Base-by-base conservation (phyloP, 345 rosid genomes). In the Lepidium sativum region DNA sequence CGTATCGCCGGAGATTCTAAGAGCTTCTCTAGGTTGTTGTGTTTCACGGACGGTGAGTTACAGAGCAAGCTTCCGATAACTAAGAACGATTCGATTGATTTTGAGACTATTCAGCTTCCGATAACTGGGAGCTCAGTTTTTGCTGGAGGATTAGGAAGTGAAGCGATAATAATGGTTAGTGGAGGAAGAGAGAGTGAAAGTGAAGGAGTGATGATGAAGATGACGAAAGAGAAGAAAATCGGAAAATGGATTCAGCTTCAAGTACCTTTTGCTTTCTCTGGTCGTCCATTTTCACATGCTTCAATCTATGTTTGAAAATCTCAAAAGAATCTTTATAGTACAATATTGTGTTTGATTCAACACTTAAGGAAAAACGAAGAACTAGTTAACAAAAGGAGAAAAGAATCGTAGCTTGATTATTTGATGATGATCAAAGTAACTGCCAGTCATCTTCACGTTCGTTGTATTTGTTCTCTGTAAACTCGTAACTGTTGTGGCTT, bases 361-460 rank as follows among this genome's bases (percentile, higher is more conserved):
- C 44, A 21, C 31, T 18, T 9, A 0, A 0, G 37, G 37, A 15
- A 18, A 40, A 25, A 35, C 40, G 8, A 50, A 52, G 5, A 60
- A 29, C 2, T 29, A 12, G 12, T n/a, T 8, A 20, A 27, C 18
- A 65, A 41, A 27, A 35, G 39, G 2, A 41, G n/a, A 58, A 50
- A 61, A 55, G 31, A 44, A 69, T 17, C 32, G 18, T 41, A 1
- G 11, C 15, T 12, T 11, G 29, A 35, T 42, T 12, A 16, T 12
- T 33, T 31, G 41, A 54, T 33, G 40, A 27, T 29, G 45, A 41
- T 69, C 68, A 86, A 50, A 86, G 83, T 8, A 86, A 67, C 60
- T 83, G 92, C 92, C 92, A 86, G 8, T 82, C 92, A 66, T 83
- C 92, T 72, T 77, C 91, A 5, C 66, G 63, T 47, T 57, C 57